Evolutionary conservation across 1,284 basidiomycete genomes (phyloP).

Genomic region (Cystobasidium slooffiae): DNA sequence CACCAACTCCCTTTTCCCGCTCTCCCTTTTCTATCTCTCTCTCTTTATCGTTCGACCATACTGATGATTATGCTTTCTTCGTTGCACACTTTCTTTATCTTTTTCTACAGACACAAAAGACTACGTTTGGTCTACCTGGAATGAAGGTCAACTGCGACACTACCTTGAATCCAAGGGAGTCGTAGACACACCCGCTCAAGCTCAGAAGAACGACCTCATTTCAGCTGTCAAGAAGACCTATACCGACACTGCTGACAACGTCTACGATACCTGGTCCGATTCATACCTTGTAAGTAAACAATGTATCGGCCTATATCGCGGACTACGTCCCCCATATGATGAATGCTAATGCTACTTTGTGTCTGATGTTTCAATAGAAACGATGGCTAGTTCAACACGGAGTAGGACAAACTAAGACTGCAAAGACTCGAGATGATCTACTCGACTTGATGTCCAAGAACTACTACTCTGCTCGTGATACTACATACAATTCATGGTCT

Average conservation of each 20-base stretch:
- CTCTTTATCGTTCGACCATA: not conserved
- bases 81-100: not conserved
- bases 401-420: conserved; percentile 65
- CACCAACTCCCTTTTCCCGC: not conserved
- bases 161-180: conserved; percentile 78
- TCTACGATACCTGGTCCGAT: conserved; percentile 84
- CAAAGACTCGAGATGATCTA: conserved; percentile 73
- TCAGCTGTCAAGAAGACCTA: conserved; percentile 65
- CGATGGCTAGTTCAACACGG: conserved; percentile 82
- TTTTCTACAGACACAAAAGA: conserved; percentile 67
- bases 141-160: conserved; percentile 65
- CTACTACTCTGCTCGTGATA: conserved; percentile 69
- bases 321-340: conserved; percentile 2
- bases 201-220: conserved; percentile 47
- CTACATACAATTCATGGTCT: conserved; percentile 56
- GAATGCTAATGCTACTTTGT: not conserved
- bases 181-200: conserved; percentile 62
- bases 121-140: conserved; percentile 86
- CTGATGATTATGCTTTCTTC: not conserved
- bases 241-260: conserved; percentile 64
- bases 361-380: conserved; percentile 59
- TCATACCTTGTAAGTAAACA: conserved; percentile 70
- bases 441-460: conserved; percentile 73
- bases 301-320: not conserved
- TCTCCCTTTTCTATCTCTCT: not conserved